Base-by-base conservation (phyloP, 768 basidiomycete genomes). In the Termitomyces sp. region DNA sequence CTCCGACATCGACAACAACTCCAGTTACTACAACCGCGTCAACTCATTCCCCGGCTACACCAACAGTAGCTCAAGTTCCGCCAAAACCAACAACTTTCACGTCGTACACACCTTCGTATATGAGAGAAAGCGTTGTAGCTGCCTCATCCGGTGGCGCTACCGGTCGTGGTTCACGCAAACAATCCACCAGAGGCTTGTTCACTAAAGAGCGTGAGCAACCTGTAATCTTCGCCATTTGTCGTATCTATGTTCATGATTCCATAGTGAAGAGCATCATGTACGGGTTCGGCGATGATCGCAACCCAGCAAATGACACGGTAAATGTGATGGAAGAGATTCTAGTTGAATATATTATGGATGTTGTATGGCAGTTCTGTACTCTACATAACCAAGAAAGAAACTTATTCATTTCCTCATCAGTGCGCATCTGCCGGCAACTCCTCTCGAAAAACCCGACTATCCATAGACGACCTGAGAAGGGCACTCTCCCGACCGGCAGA, bases 251-350 rank as follows among this genome's bases (percentile, higher is more conserved):
- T 11, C 27, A 58, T 52, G 50, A 49, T 27, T 58, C 62, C 55
- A 54, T 63, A 92, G 92, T 95, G 57, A 85, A 87, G 63, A 90
- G 81, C 59, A 74, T 95, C 50, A 93, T 94, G 92, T 95, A 93
- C 66, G 93, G 91, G 29, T 97, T 96, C 71, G 94, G 94, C 11
- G 94, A 97, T 68, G 92, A 93, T 67, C 80, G 89, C 16, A 90
- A 92, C 62, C 91, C 93, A 0, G 87, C 92, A 3, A 88, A 83
- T 38, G 94, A 97, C 64, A 90, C 90, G 0, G 90, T 95, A 27
- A 87, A 84, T 61, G 89, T 95, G 38, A 90, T 96, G 91, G 93
- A 96, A 68, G 93, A 96, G 67, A 93, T 96, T 53, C 74, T 96
- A 50, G 82, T 94, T 42, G 92, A 95, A 69, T 95, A 91, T 62